These are phyloP conservation scores for Papilionanthe hybrid DNA, from an alignment of 116 monocot species.

Conservation along the genomic window DNA sequence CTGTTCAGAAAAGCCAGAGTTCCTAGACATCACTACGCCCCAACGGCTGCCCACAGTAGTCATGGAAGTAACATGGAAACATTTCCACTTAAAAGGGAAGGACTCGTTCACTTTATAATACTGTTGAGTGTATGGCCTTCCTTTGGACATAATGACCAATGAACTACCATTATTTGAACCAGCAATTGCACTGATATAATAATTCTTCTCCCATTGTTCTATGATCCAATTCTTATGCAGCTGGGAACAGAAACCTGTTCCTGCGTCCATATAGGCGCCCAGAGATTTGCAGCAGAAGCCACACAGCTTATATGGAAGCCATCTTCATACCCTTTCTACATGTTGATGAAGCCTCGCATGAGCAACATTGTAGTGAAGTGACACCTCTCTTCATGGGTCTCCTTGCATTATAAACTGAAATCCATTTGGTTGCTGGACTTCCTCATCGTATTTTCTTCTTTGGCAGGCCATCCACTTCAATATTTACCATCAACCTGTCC, in stretches of 20 bases:
- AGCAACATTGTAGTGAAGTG: slow-evolving; percentile 92
- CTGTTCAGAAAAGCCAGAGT: slow-evolving; percentile 55
- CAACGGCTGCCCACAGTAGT: slow-evolving; percentile 55
- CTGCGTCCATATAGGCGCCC: slow-evolving; percentile 99
- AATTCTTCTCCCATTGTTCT: slow-evolving; percentile 67
- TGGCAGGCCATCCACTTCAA: slow-evolving; percentile 93
- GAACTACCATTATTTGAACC: slow-evolving; percentile 63
- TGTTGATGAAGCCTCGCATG: slow-evolving; percentile 83
- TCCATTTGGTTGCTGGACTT: slow-evolving; percentile 93
- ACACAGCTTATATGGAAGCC: slow-evolving; percentile 88
- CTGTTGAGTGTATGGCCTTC: slow-evolving; percentile 54
- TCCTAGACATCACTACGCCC: slow-evolving; percentile 61
- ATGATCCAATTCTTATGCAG: slow-evolving; percentile 86
- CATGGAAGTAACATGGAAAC: slow-evolving; percentile 65
- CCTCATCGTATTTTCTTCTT: slow-evolving; percentile 90
- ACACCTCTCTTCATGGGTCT: slow-evolving; percentile 97
- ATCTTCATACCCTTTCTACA: slow-evolving; percentile 90
- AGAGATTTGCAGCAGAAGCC: slow-evolving; percentile 80
- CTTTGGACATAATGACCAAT: slow-evolving; percentile 66
- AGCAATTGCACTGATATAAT: slow-evolving; percentile 55
- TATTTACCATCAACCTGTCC: slow-evolving; percentile 64
- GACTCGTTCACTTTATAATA: slow-evolving; percentile 66
- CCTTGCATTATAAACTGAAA: slow-evolving; percentile 94
- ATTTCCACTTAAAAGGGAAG: slow-evolving; percentile 70
- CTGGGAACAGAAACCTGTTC: slow-evolving; percentile 81